These are phyloP conservation scores for Prunus mume DNA, from an alignment of 306 rosid genomes.

Conservation along the genomic window DNA sequence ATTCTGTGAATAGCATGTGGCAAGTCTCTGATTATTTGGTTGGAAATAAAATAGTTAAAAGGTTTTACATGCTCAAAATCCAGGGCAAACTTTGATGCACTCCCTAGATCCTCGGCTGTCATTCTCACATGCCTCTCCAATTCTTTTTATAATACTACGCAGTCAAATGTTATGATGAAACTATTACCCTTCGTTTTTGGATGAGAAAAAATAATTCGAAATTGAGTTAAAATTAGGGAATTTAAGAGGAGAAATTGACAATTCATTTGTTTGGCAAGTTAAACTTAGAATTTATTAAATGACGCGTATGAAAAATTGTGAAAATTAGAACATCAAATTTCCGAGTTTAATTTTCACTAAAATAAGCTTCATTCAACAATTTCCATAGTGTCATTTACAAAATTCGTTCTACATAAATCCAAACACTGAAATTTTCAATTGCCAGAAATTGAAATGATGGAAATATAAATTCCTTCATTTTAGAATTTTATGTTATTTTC, in stretches of 20 bases:
- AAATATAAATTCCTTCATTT: too few species aligned
- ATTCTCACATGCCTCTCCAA: background rate
- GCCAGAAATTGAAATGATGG: rapidly evolving
- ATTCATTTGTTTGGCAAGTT: too few species aligned
- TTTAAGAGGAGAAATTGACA: background rate
- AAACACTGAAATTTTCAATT: too few species aligned
- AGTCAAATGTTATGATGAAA: background rate
- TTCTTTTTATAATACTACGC: background rate
- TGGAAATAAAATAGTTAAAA: background rate
- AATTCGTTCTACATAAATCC: too few species aligned
- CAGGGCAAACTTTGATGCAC: background rate
- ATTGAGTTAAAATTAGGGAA: background rate
- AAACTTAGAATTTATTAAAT: too few species aligned
- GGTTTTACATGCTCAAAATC: background rate
- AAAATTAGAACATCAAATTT: too few species aligned
- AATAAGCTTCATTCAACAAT: too few species aligned
- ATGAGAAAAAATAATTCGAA: background rate
- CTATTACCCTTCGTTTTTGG: background rate
- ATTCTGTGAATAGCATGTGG: background rate
- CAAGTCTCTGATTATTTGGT: background rate
- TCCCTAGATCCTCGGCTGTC: conserved; percentile 16
- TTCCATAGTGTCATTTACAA: too few species aligned
- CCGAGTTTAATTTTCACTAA: too few species aligned
- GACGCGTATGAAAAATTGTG: too few species aligned
- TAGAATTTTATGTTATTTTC: too few species aligned